Evolutionary conservation across 805 yeast genomes (phyloP).

Genomic region (Kurtzmaniella cleridarum): DNA sequence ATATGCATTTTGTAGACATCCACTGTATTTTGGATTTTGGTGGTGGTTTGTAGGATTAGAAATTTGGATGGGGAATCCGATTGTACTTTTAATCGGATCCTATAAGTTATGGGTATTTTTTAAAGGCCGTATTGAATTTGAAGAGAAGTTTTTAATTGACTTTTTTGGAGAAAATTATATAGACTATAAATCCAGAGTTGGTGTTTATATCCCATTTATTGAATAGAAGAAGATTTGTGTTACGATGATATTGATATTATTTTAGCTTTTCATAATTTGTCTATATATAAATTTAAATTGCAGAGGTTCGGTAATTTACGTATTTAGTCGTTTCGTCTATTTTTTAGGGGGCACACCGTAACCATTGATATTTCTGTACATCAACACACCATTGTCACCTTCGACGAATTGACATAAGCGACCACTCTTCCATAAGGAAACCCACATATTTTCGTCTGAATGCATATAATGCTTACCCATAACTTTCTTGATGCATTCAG

Average conservation of each 20-base stretch:
- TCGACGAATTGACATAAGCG: slow-evolving; percentile 71
- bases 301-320: not conserved
- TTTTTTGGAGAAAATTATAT: slow-evolving; percentile 72
- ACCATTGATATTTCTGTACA: slow-evolving; percentile 71
- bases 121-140: slow-evolving; percentile 57
- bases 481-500: slow-evolving; percentile 72
- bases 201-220: slow-evolving; percentile 54
- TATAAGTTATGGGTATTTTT: slow-evolving; percentile 67
- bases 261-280: not conserved
- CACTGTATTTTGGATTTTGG: slow-evolving; percentile 86
- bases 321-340: no score
- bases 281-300: not conserved
- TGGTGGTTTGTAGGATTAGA: slow-evolving; percentile 93
- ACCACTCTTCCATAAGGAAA: slow-evolving; percentile 55
- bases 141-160: slow-evolving; percentile 56
- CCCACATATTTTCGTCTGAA: slow-evolving; percentile 70
- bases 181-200: slow-evolving; percentile 43
- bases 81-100: slow-evolving; percentile 50
- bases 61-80: slow-evolving; percentile 59
- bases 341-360: slow-evolving; percentile 23
- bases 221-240: not conserved
- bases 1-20: slow-evolving; percentile 69
- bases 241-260: not conserved
- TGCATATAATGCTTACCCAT: slow-evolving; percentile 78
- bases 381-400: slow-evolving; percentile 62